Base-by-base conservation (phyloP, 176 grass and related monocot species). In the Juncus inflexus region DNA sequence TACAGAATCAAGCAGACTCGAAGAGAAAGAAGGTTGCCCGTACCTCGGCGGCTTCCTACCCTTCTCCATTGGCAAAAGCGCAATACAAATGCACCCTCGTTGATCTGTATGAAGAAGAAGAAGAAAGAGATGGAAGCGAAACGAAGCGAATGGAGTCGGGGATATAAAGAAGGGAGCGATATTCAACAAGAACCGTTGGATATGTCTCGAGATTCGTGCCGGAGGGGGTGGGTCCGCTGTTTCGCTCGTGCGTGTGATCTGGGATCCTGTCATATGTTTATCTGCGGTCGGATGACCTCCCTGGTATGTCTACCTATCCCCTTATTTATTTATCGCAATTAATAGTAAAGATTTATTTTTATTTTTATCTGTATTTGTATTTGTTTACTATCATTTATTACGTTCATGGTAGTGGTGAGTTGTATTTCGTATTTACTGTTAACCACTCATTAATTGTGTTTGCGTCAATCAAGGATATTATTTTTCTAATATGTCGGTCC, bases 1-100 rank as follows among this genome's bases (percentile, higher is more conserved):
- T 64, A 99, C 92, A 3, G 85, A 85, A 76, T 99, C 94, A 36
- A 99, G 83, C 37, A 99, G 83, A 50, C 88, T 84, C 12, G 94
- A 99, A 14, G 94, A 99, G 83, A 99, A 99, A n/a, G 94, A 99
- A 35, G 94, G 94, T 65, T 92, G 80, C 50, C 92, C 76, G 61
- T 73, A 70, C 42, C 78, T 60, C 66, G 71, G 60, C 16, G 77
- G 77, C 9, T 66, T 74, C 59, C 68, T 60, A 61, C 70, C 63
- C 73, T 64, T 81, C 64, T 86, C 88, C 92, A 87, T 91, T 54
- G 15, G 10, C 52, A 75, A 62, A 37, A 9, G 1, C 19, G 0
- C 19, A 28, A 28, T 28, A 28, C 19, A 28, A 28, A 28, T 0
- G 63, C 42, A 74, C 66, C 80, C 75, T 78, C 35, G 14, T 8